Evolutionary conservation across 2,329 filamentous ascomycete species (phyloP).

Genomic region (Colletotrichum godetiae): DNA sequence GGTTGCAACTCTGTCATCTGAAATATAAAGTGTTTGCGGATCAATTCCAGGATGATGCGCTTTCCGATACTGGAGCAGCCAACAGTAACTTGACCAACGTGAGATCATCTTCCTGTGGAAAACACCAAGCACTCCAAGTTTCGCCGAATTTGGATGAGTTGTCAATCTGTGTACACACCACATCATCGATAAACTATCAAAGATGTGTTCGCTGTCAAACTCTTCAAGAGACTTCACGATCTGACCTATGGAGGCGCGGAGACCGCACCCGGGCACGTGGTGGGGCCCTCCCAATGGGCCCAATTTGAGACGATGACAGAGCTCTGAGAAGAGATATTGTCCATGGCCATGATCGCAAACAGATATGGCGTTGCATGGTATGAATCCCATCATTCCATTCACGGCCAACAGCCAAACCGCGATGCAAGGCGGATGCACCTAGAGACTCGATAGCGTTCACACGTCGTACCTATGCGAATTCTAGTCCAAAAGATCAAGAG

Average conservation of each 20-base stretch:
- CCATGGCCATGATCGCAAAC: conserved; percentile 9
- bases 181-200: neutral
- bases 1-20: conserved; percentile 18
- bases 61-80: neutral
- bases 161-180: neutral
- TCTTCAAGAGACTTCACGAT: neutral
- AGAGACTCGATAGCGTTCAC: neutral
- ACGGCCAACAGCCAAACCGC: neutral
- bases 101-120: neutral
- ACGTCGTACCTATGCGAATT: too few relatives aligned
- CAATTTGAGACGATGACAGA: conserved; percentile 8
- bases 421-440: neutral
- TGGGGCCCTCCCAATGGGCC: neutral
- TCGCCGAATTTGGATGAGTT: neutral
- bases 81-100: neutral
- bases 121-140: neutral
- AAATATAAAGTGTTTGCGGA: neutral
- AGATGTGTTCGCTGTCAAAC: neutral
- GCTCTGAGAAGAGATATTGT: conserved; percentile 9
- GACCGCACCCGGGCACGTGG: conserved; percentile 6
- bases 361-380: conserved; percentile 19
- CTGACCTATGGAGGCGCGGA: conserved; percentile 3
- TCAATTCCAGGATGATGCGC: neutral
- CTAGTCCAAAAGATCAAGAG: neutral
- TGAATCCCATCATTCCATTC: conserved; percentile 15